phyloP scores from a whole-genome alignment of 176 grass and related monocot genomes.

The Phragmites australis region DNA sequence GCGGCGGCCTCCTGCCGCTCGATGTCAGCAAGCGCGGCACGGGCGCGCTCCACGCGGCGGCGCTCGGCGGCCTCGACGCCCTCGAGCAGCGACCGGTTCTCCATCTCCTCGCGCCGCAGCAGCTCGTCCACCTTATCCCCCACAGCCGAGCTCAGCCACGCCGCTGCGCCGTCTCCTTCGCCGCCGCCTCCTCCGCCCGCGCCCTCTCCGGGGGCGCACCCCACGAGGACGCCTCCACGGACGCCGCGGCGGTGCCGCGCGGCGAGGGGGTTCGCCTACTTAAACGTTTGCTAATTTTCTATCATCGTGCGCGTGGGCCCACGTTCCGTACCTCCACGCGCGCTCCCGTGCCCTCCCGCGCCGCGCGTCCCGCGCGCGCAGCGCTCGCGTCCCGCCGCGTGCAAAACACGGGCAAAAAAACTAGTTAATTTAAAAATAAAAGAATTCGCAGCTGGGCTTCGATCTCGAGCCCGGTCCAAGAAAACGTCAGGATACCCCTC shows the following conservation, averaged over 20 bases:
- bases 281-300: too few species aligned
- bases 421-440: too few species aligned
- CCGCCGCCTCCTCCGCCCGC: background rate
- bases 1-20: slow-evolving; percentile 62
- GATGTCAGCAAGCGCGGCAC: slow-evolving; percentile 71
- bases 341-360: too few species aligned
- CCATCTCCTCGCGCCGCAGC: slow-evolving; percentile 75
- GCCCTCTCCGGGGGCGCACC: slow-evolving; percentile 41
- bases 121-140: slow-evolving; percentile 75
- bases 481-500: too few species aligned
- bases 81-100: slow-evolving; percentile 65
- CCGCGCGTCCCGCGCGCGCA: too few species aligned
- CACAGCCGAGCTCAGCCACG: slow-evolving; percentile 53
- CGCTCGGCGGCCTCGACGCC: slow-evolving; percentile 73
- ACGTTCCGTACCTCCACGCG: too few species aligned
- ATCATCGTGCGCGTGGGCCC: too few species aligned
- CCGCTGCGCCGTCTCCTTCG: background rate
- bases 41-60: slow-evolving; percentile 74
- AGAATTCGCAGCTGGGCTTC: too few species aligned
- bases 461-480: too few species aligned
- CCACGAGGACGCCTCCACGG: slow-evolving; percentile 18
- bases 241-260: background rate
- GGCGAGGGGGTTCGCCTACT: background rate
- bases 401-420: too few species aligned
- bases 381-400: too few species aligned